Conservation (phyloP, 1,284 basidiomycete genomes). For the Lentinula novae-zelandiae region DNA sequence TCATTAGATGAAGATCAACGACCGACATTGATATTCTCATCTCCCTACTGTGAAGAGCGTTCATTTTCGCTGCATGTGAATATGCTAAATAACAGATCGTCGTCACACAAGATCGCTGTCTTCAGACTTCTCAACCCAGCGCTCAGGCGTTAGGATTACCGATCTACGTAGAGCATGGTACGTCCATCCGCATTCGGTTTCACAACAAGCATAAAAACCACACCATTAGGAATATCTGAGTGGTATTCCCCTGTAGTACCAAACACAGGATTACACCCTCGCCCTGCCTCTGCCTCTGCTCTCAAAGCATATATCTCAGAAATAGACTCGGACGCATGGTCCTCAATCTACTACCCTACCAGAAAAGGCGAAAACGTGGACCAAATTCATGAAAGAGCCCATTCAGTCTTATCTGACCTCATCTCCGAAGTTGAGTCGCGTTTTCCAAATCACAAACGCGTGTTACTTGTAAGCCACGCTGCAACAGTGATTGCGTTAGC, state of each 20-base stretch:
- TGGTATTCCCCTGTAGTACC: slow-evolving; percentile 79
- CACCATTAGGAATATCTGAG: slow-evolving; percentile 67
- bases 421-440: slow-evolving; percentile 45
- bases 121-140: slow-evolving; percentile 72
- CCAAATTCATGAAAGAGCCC: slow-evolving; percentile 60
- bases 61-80: not conserved
- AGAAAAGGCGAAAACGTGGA: slow-evolving; percentile 69
- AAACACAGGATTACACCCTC: slow-evolving; percentile 70
- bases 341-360: slow-evolving; percentile 64
- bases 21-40: slow-evolving; percentile 77
- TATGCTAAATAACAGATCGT: not conserved
- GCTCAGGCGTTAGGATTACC: slow-evolving; percentile 61
- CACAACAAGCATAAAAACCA: not conserved
- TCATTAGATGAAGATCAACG: slow-evolving; percentile 62
- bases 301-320: slow-evolving; percentile 52
- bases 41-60: slow-evolving; percentile 64
- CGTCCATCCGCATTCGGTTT: slow-evolving; percentile 15
- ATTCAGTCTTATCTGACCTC: slow-evolving; percentile 50
- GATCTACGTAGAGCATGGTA: slow-evolving; percentile 75
- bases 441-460: slow-evolving; percentile 40
- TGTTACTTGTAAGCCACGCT: slow-evolving; percentile 77
- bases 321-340: slow-evolving; percentile 56
- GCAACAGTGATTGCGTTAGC: slow-evolving; percentile 74
- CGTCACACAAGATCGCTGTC: slow-evolving; percentile 63
- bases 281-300: slow-evolving; percentile 49